Conservation (phyloP, 192 early-diverging fungal genomes). For the Coemansia sp. region DNA sequence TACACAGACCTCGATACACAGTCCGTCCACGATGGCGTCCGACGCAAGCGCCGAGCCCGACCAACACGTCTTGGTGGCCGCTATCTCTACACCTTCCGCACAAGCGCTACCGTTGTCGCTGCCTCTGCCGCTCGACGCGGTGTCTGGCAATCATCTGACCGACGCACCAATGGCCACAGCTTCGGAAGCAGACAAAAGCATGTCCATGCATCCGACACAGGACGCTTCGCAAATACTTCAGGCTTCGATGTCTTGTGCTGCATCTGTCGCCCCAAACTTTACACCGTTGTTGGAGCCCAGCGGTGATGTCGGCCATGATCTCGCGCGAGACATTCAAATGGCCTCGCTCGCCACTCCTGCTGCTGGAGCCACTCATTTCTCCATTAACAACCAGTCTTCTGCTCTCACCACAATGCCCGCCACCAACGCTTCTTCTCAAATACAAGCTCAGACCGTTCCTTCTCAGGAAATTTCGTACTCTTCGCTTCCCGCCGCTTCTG, state of each 20-base stretch:
- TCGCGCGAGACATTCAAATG: slow-evolving; percentile 11
- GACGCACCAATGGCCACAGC: neutral
- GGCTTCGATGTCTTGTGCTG: slow-evolving; percentile 4
- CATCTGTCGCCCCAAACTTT: slow-evolving; percentile 3
- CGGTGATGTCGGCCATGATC: slow-evolving; percentile 1
- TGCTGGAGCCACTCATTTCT: slow-evolving; percentile 6
- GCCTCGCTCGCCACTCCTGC: slow-evolving; percentile 3
- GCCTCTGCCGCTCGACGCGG: neutral
- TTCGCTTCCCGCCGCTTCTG: neutral
- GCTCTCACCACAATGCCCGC: neutral
- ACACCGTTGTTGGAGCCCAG: slow-evolving; percentile 2
- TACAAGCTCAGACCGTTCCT: neutral
- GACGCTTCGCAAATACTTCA: slow-evolving; percentile 11
- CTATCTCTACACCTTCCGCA: neutral
- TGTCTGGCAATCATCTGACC: slow-evolving; percentile 8
- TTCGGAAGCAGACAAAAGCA: slow-evolving; percentile 4
- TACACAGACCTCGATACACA: neutral
- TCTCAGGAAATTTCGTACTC: neutral
- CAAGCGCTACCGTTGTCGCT: neutral
- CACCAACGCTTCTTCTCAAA: neutral
- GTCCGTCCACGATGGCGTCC: neutral
- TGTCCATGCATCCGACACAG: slow-evolving; percentile 5
- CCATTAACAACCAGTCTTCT: neutral
- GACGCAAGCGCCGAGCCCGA: neutral
- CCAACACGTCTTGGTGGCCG: neutral